Evolutionary conservation across 305 asterid genomes (phyloP), one percentile per base, ranked within the genome.

Genomic region (Plantago coronopus): DNA sequence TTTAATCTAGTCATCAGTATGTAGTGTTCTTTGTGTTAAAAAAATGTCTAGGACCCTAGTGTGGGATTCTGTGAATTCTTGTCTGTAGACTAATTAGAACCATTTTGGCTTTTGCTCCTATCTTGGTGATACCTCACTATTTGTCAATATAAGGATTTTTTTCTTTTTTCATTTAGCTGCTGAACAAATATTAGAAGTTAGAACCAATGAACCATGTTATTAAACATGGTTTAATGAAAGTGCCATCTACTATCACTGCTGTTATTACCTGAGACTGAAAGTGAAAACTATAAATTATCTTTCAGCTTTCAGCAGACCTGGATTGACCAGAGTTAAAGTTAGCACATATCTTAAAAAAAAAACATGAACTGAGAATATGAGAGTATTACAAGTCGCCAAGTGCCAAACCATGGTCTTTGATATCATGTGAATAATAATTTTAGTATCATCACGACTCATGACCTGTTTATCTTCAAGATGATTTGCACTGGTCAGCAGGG

Each of bases 1-100:
- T 61, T 53, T 65, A 56, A 27, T 62, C 62, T 61, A 27, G 22
- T 66, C 55, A 13, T 38, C 19, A 23, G 54, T 17, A 44, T 34
- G 14, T 34, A 7, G 56, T 51, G 40, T 62, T 54, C 38, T 23
- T 70, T 25, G 63, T 22, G 42, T 48, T 56, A 48, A 57, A 17
- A 6, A 58, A 47, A 56, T 54, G 57, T 47, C 63, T 23, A n/a
- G n/a, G n/a, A n/a, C n/a, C n/a, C n/a, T n/a, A 49, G 37, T 59
- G 10, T 54, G 20, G 15, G 40, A 27, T 54, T 66, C 10, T 31
- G 8, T 34, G 9, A 34, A 34, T 34, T 27, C 31, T 27, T 27
- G 31, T 27, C 31, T 27, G 31, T 27, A 27, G 2, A 27, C 31
- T n/a, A n/a, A n/a, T n/a, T n/a, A n/a, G n/a, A n/a, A n/a, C n/a